These are phyloP conservation scores for Hypomyces perniciosus DNA, from an alignment of 2,329 filamentous ascomycete species.

Conservation along the genomic window DNA sequence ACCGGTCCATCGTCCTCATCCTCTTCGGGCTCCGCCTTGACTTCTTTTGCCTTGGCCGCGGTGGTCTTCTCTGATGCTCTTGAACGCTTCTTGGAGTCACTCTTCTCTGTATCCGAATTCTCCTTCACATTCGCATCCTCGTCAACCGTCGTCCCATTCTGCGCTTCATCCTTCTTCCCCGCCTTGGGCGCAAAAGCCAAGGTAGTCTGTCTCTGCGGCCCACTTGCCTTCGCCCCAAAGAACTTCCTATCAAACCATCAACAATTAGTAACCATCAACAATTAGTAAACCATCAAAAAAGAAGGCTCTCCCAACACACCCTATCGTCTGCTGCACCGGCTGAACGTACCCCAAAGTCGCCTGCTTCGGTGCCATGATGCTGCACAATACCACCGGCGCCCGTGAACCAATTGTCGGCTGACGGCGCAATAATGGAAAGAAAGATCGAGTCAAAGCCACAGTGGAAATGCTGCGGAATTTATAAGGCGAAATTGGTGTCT, in stretches of 20 bases:
- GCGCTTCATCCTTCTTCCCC: constrained; percentile 31
- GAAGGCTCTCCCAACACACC: constrained; percentile 43
- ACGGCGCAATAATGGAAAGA: constrained; percentile 8
- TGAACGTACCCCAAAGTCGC: constrained; percentile 85
- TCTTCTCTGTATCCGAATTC: constrained; percentile 33
- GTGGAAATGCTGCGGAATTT: constrained; percentile 13
- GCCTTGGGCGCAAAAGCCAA: constrained; percentile 65
- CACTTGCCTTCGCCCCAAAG: constrained; percentile 56
- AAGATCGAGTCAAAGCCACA: constrained; percentile 13
- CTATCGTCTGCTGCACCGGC: constrained; percentile 64
- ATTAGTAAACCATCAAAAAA: background rate
- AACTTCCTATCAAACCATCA: constrained; percentile 61
- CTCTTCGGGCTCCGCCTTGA: constrained; percentile 35
- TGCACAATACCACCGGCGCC: constrained; percentile 13
- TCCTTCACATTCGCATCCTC: constrained; percentile 29
- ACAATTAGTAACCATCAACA: constrained; percentile 7
- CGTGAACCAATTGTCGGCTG: constrained; percentile 3
- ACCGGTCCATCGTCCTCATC: constrained; percentile 55
- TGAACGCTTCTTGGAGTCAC: constrained; percentile 45
- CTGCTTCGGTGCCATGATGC: constrained; percentile 59
- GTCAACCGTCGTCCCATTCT: constrained; percentile 21
- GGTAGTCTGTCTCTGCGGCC: constrained; percentile 68
- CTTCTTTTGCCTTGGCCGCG: constrained; percentile 8
- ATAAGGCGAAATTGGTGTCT: constrained; percentile 13
- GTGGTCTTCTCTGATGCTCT: constrained; percentile 18